A percentile compares a stretch with the other conserved stretches of the same genome.
phyloP scores from a whole-genome alignment of 257 asterid species.

The Fraxinus americana region DNA sequence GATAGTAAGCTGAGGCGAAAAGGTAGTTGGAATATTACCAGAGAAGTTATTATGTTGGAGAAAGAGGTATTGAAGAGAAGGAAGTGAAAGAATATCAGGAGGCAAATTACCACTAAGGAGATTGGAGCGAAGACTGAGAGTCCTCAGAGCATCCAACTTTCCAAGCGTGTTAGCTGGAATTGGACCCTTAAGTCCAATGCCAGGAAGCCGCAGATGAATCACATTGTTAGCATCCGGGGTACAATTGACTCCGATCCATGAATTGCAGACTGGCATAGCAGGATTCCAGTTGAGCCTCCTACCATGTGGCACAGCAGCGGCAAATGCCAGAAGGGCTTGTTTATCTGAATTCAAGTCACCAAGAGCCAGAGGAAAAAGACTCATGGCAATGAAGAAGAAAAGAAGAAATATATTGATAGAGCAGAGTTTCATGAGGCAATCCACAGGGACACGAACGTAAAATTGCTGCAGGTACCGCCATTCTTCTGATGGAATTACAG shows the following conservation, averaged over 20 bases:
- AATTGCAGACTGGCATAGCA: constrained; percentile 51
- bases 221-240: constrained; percentile 48
- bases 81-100: constrained; percentile 38
- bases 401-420: constrained; percentile 31
- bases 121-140: constrained; percentile 49
- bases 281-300: constrained; percentile 65
- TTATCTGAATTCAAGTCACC: constrained; percentile 65
- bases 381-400: constrained; percentile 36
- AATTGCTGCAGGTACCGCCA: constrained; percentile 21
- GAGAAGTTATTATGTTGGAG: constrained; percentile 44
- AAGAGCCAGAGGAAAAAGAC: constrained; percentile 51
- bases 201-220: constrained; percentile 61
- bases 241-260: constrained; percentile 68
- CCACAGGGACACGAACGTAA: constrained; percentile 19
- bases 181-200: constrained; percentile 65
- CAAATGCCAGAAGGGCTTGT: constrained; percentile 73
- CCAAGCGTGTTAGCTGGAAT: constrained; percentile 53
- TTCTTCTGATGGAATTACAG: constrained; percentile 47
- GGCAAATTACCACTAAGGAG: constrained; percentile 35
- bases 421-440: constrained; percentile 42
- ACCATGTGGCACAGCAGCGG: constrained; percentile 60
- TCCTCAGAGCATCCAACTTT: constrained; percentile 26
- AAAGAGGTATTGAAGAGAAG: constrained; percentile 36
- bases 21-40: constrained; percentile 35
- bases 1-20: constrained; percentile 33